Evolutionary conservation across 352 stramenopile species (phyloP).

Genomic region (Globisporangium parvum): DNA sequence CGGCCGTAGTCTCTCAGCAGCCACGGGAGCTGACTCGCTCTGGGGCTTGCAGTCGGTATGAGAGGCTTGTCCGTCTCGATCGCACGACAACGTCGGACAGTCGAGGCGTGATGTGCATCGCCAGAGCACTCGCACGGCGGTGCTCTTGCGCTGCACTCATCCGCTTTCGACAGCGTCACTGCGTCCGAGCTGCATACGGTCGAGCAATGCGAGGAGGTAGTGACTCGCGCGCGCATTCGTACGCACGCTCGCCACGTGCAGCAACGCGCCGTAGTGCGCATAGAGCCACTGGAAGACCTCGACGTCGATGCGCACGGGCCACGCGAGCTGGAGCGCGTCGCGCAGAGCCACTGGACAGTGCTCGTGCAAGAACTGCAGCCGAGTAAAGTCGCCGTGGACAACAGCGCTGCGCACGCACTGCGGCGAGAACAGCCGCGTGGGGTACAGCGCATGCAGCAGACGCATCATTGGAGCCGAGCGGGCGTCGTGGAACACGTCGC

Average conservation of each 20-base stretch:
- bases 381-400: slow-evolving; percentile 2
- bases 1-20: too few species aligned
- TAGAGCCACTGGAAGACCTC: slow-evolving; percentile 10
- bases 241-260: background rate
- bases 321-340: background rate
- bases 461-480: slow-evolving; percentile 2
- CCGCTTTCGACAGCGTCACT: background rate
- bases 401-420: slow-evolving; percentile 1
- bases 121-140: too few species aligned
- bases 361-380: slow-evolving; percentile 5
- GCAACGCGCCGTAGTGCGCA: background rate
- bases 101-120: too few species aligned
- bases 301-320: background rate
- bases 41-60: too few species aligned
- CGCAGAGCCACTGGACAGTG: background rate
- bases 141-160: background rate
- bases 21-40: too few species aligned
- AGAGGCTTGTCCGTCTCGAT: too few species aligned
- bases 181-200: background rate
- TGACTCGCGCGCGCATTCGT: background rate
- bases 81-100: too few species aligned
- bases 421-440: background rate
- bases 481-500: slow-evolving; percentile 12
- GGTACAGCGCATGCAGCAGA: slow-evolving; percentile 3
- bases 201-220: slow-evolving; percentile 3